Evolutionary conservation across 768 basidiomycete genomes (phyloP), one percentile per base, ranked within the genome.

Genomic region (Mycena vulgaris): DNA sequence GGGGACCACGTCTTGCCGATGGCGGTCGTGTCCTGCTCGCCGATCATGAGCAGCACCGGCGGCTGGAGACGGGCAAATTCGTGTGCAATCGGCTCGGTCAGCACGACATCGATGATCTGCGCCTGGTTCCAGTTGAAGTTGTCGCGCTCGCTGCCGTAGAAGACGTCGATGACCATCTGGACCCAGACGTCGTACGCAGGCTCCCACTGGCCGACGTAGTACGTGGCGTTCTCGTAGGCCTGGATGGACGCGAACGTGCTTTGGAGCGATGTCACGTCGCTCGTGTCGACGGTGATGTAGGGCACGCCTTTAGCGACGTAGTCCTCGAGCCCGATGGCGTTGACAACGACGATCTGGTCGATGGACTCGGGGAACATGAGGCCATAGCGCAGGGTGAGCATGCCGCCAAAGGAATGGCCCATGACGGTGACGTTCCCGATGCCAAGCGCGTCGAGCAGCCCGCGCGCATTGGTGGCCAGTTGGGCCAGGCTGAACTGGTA

Each of bases 161-260:
- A 66, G 19, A 66, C 57, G 57, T 66, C 65, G 19, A 52, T 42
- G 47, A 66, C 56, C 65, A 66, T 66, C 37, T 51, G 57, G 0
- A 59, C 65, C 65, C 65, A 66, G 13, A 40, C 47, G 39, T 66
- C 65, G 48, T 66, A 66, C 19, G 47, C 37, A 35, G 23, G 25
- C 65, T 66, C 47, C 65, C 65, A 66, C 37, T 40, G 33, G 21
- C 65, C 65, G 33, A 66, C 65, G 56, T 66, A 66, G 55, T 66
- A 66, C 47, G 65, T 66, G 23, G 57, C 13, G 56, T 66, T 58
- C 48, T 66, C 65, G 49, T 66, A 66, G n/a, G 56, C 48, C 35
- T 51, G 56, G 25, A 66, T 37, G 23, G 65, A 58, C 47, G 45
- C 57, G 57, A 58, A 66, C 28, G 55, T 66, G 56, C 56, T 66